phyloP scores from a whole-genome alignment of 768 basidiomycete species.

The Agaricus subrufescens region DNA sequence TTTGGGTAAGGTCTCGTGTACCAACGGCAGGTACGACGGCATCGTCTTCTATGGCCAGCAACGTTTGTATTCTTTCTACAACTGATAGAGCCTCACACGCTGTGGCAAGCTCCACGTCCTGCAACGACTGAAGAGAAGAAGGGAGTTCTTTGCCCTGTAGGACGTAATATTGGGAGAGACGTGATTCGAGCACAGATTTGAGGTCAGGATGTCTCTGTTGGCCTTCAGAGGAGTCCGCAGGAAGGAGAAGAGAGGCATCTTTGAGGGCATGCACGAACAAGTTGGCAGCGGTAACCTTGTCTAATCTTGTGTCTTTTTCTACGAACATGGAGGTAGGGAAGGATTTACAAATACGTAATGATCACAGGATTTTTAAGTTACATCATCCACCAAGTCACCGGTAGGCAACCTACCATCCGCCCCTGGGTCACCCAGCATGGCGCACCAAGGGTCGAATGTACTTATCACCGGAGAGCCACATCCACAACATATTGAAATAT shows the following conservation, averaged over 20 bases:
- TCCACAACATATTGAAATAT: neutral
- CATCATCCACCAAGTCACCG: neutral
- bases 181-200: conserved; percentile 31
- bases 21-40: conserved; percentile 41
- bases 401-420: too few species aligned
- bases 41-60: conserved; percentile 9
- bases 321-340: neutral
- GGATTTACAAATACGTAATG: neutral
- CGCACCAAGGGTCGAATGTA: neutral
- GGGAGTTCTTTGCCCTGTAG: neutral
- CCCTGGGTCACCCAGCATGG: neutral
- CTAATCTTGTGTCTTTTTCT: neutral
- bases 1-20: conserved; percentile 56
- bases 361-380: neutral
- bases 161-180: conserved; percentile 37
- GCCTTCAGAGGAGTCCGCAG: conserved; percentile 19
- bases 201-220: conserved; percentile 21
- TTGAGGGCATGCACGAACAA: conserved; percentile 25
- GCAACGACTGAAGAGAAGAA: conserved; percentile 16
- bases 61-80: conserved; percentile 31
- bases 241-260: conserved; percentile 33
- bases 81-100: conserved; percentile 51
- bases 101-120: conserved; percentile 46
- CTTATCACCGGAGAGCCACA: neutral
- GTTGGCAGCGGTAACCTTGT: conserved; percentile 5